Evolutionary conservation across 129 eudicot species (phyloP), one percentile per base, ranked within the genome.

Genomic region (Escallonia rubra): DNA sequence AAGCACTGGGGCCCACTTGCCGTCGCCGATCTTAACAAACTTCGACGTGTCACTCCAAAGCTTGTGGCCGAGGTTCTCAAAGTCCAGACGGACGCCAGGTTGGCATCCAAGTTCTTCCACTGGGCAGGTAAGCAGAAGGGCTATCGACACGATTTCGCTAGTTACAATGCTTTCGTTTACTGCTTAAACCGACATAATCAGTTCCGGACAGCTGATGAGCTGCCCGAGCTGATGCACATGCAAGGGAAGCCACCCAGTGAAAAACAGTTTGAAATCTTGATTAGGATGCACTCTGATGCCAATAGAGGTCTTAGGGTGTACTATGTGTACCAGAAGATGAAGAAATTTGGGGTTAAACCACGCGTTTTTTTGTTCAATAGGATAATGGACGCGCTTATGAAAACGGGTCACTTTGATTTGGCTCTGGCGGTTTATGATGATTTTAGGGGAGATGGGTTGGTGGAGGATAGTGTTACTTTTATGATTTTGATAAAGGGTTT

Each of bases 91-190:
- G 96, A 92, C 73, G 91, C 96, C 3, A 65, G 75, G 41, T 66
- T 89, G 10, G 72, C 89, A 11, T 79, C 96, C 48, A 92, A 84
- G 83, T 92, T 92, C 80, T 92, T 92, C 65, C 89, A 92, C 68
- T 92, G 98, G 98, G 98, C 98, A 56, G 92, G 92, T 82, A 92
- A 88, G 80, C 98, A 92, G 55, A 92, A 88, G 62, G 98, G 98
- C 6, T 92, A 92, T 57, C 80, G 69, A 70, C 98, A 93, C 59
- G 96, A 82, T 73, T 93, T 86, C 57, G 86, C 84, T 72, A 79
- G 87, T 61, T 93, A 93, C 59, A 89, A 93, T 76, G 96, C 98
- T 7, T 86, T 86, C 78, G 85, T 90, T n/a, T 86, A 89, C 77
- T 89, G 87, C 56, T 78, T 93, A 72, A 86, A 89, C 54, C 69